Evolutionary conservation across 2,329 filamentous ascomycete species (phyloP).

Genomic region (Colletotrichum tabaci): DNA sequence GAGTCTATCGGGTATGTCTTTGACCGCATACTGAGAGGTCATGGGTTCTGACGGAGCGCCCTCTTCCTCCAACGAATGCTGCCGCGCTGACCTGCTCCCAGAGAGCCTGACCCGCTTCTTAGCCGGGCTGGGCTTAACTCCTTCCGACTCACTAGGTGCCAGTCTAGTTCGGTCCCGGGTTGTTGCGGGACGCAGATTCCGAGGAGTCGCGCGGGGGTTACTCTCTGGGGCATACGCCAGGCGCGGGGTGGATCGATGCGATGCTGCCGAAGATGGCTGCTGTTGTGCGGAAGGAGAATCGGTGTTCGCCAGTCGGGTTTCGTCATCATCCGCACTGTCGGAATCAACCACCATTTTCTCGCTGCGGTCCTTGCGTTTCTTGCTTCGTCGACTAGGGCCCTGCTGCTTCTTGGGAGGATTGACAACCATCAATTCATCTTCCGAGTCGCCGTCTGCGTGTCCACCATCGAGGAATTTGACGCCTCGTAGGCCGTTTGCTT

Average conservation of each 20-base stretch:
- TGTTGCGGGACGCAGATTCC: background rate
- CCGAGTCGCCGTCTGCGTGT: conserved; percentile 13
- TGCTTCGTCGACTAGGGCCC: background rate
- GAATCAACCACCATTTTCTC: conserved; percentile 20
- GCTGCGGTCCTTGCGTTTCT: conserved; percentile 16
- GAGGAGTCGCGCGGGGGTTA: background rate
- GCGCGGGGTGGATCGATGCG: background rate
- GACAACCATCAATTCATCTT: conserved; percentile 13
- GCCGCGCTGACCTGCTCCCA: conserved; percentile 19
- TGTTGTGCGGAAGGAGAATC: conserved; percentile 11
- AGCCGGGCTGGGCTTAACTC: conserved; percentile 16
- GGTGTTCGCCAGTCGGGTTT: background rate
- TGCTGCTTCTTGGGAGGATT: conserved; percentile 5
- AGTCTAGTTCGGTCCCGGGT: conserved; percentile 1
- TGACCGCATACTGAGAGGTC: conserved; percentile 14
- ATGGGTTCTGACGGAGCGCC: conserved; percentile 7
- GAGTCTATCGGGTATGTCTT: conserved; percentile 33
- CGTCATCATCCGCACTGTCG: background rate
- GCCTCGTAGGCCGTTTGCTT: conserved; percentile 42
- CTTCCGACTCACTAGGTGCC: background rate
- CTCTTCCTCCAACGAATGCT: conserved; percentile 24
- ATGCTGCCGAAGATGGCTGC: conserved; percentile 5
- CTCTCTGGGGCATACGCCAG: background rate
- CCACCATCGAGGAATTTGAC: conserved; percentile 24
- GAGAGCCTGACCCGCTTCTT: conserved; percentile 38